A percentile compares a stretch with the other conserved stretches of the same genome.
phyloP scores from a whole-genome alignment of 768 basidiomycete species.

The Agrocybe praecox region DNA sequence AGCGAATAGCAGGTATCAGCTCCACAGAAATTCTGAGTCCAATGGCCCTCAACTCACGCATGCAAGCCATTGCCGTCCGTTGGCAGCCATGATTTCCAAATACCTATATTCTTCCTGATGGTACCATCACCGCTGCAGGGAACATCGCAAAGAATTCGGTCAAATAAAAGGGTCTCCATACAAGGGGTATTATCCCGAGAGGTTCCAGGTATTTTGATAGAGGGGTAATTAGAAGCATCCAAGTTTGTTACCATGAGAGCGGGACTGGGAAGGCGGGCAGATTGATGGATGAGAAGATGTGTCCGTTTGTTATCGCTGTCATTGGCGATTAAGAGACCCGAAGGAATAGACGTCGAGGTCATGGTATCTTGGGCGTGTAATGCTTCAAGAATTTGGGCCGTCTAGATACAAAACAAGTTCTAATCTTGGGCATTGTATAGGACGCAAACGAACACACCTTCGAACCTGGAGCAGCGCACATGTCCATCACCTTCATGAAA shows the following conservation, averaged over 20 bases:
- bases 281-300: slow-evolving; percentile 96
- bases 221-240: slow-evolving; percentile 87
- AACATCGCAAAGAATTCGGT: slow-evolving; percentile 94
- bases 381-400: slow-evolving; percentile 94
- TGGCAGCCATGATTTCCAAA: slow-evolving; percentile 92
- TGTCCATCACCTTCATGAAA: slow-evolving; percentile 77
- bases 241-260: slow-evolving; percentile 95
- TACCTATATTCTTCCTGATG: slow-evolving; percentile 89
- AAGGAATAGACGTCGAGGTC: slow-evolving; percentile 67
- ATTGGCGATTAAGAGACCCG: slow-evolving; percentile 91
- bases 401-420: slow-evolving; percentile 43
- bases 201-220: slow-evolving; percentile 52
- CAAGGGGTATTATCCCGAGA: slow-evolving; percentile 32
- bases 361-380: slow-evolving; percentile 79
- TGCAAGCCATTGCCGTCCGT: slow-evolving; percentile 93
- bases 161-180: slow-evolving; percentile 70
- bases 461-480: slow-evolving; percentile 98
- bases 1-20: background rate
- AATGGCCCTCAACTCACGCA: slow-evolving; percentile 41
- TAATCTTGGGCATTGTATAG: background rate
- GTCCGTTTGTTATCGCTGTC: slow-evolving; percentile 94
- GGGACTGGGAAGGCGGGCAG: slow-evolving; percentile 90
- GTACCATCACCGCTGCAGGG: slow-evolving; percentile 99
- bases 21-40: background rate
- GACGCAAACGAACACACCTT: slow-evolving; percentile 57